Evolutionary conservation across 2,329 filamentous ascomycete genomes (phyloP), one percentile per base, ranked within the genome.

Genomic region (Aspergillus spinulosporus): DNA sequence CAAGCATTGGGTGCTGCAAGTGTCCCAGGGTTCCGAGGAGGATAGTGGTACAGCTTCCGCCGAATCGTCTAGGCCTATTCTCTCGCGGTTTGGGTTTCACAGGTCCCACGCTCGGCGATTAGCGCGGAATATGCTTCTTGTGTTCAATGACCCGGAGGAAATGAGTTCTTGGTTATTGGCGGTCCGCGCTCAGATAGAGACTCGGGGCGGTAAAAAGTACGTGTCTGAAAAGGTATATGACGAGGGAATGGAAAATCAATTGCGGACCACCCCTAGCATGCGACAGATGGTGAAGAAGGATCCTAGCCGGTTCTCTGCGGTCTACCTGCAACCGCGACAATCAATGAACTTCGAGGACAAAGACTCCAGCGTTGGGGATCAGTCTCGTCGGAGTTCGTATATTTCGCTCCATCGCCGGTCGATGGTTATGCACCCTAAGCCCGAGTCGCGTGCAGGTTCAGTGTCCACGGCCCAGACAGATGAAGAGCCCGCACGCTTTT

Each of bases 1-100:
- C 2, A 78, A 74, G 57, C 78, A 77, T 55, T 80, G 74, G 72
- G 78, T 80, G 3, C 61, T 80, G 40, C 77, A 79, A 55, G 68
- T 80, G 9, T 78, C 75, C 9, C 72, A 76, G 36, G 70, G 68
- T 3, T 62, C 69, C 2, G 65, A 68, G 3, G 67, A 72, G 7
- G 69, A 72, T 46, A 67, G 62, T 32, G 48, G 62, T 28, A 48
- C 49, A 15, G 57, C 65, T 4, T 59, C 62, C 3, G 42, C 62
- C 4, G 72, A 76, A 36, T 59, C 64, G 3, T 64, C 71, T 4
- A 74, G 72, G 50, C 66, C 68, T 28, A 65, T 74, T 11, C 66
- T 78, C 36, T 74, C 72, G 15, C 74, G 73, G 15, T 68, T 79
- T 59, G 72, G 73, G 3, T 70, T 77, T 29, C 66, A 73, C 28